These are phyloP conservation scores for Bolboschoenoplectus hybrid DNA, from an alignment of 202 grass and related monocot genomes.

Conservation along the genomic window DNA sequence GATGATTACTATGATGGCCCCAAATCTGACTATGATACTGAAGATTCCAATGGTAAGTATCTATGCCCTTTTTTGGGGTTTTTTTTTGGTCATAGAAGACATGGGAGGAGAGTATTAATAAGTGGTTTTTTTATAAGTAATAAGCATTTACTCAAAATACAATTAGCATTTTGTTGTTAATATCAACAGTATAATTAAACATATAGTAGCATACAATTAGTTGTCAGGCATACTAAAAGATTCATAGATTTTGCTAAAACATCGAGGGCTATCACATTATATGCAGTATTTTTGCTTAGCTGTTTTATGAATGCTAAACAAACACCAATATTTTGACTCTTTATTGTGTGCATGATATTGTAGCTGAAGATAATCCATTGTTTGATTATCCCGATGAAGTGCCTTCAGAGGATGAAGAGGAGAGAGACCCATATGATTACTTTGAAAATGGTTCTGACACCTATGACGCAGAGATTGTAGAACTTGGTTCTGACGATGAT, in stretches of 20 bases:
- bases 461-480: slow-evolving; percentile 27
- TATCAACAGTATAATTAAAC: slow-evolving; percentile 4
- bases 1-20: slow-evolving; percentile 63
- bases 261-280: slow-evolving; percentile 3
- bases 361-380: slow-evolving; percentile 81
- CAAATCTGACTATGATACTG: slow-evolving; percentile 61
- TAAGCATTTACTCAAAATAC: slow-evolving; percentile 11
- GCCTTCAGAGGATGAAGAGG: slow-evolving; percentile 50
- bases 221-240: neutral
- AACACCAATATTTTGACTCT: slow-evolving; percentile 18
- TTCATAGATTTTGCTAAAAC: slow-evolving; percentile 12
- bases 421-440: slow-evolving; percentile 43
- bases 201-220: neutral
- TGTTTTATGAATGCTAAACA: neutral
- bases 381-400: slow-evolving; percentile 87
- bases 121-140: neutral
- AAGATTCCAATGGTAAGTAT: slow-evolving; percentile 85
- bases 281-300: neutral
- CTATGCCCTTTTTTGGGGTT: neutral
- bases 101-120: neutral
- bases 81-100: neutral
- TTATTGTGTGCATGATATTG: neutral
- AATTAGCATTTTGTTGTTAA: neutral
- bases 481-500: slow-evolving; percentile 27
- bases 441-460: slow-evolving; percentile 33